Conservation (phyloP, 2,329 filamentous ascomycete genomes). For the Malbranchea cinnamomea region DNA sequence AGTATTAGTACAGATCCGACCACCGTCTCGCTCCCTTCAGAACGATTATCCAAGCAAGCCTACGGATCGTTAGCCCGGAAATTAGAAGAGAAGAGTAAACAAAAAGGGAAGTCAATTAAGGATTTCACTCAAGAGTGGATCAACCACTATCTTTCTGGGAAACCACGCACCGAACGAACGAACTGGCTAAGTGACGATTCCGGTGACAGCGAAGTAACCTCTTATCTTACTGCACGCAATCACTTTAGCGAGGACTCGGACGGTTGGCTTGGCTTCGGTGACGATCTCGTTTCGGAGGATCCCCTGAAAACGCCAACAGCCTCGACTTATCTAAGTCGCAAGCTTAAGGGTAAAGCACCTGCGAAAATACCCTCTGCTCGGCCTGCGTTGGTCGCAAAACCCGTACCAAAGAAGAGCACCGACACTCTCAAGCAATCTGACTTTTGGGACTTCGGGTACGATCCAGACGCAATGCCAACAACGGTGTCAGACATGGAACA, state of each 20-base stretch:
- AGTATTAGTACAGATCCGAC: constrained; percentile 6
- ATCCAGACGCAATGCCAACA: constrained; percentile 21
- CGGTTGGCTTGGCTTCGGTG: constrained; percentile 30
- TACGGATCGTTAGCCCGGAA: constrained; percentile 15
- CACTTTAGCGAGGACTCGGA: constrained; percentile 28
- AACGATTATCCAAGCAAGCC: constrained; percentile 12
- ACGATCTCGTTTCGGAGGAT: constrained; percentile 24
- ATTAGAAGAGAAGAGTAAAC: constrained; percentile 11
- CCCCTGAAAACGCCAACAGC: constrained; percentile 25
- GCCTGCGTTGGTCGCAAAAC: constrained; percentile 19
- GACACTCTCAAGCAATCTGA: constrained; percentile 30
- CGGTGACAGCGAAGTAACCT: constrained; percentile 59
- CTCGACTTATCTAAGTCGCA: constrained; percentile 6
- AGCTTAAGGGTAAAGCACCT: constrained; percentile 9
- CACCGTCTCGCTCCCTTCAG: constrained; percentile 14
- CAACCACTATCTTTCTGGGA: constrained; percentile 62
- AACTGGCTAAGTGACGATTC: constrained; percentile 75
- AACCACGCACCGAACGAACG: constrained; percentile 52
- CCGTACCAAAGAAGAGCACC: constrained; percentile 23
- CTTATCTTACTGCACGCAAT: constrained; percentile 30
- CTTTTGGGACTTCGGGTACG: constrained; percentile 31
- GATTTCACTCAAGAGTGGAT: constrained; percentile 77
- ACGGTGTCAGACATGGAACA: constrained; percentile 21
- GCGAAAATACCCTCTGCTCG: constrained; percentile 12
- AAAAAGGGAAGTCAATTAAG: constrained; percentile 23